A percentile compares a stretch with the other conserved stretches of the same genome.
Evolutionary conservation across 495 filamentous ascomycete genomes (phyloP).

Genomic region (Evansstolkia leycettana): DNA sequence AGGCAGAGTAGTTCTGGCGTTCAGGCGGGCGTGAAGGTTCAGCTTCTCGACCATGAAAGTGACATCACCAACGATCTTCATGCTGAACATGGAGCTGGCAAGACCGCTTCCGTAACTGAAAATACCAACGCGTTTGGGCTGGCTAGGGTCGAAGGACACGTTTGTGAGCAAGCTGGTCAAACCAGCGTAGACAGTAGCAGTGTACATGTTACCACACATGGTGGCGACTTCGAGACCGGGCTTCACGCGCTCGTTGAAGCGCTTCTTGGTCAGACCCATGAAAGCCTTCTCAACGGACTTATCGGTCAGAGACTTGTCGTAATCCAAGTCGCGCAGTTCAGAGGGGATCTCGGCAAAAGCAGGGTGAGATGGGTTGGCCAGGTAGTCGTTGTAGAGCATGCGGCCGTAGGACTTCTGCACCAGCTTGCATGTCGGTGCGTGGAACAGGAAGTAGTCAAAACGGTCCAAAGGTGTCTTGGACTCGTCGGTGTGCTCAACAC

Average conservation of each 20-base stretch:
- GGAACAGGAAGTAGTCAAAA: slow-evolving; percentile 94
- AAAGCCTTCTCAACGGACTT: slow-evolving; percentile 96
- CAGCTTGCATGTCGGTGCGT: slow-evolving; percentile 95
- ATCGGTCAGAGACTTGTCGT: slow-evolving; percentile 75
- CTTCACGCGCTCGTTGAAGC: slow-evolving; percentile 76
- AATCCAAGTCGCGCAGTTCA: slow-evolving; percentile 75
- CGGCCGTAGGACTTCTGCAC: slow-evolving; percentile 92
- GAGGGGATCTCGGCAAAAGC: slow-evolving; percentile 78
- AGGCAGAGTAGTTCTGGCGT: slow-evolving; percentile 54
- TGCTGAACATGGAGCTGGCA: slow-evolving; percentile 78
- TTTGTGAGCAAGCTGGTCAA: slow-evolving; percentile 67
- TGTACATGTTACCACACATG: slow-evolving; percentile 99
- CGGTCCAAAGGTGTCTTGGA: slow-evolving; percentile 67
- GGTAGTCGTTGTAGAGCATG: slow-evolving; percentile 93
- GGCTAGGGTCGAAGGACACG: slow-evolving; percentile 52
- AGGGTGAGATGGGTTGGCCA: slow-evolving; percentile 59
- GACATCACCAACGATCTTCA: slow-evolving; percentile 70
- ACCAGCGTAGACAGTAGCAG: slow-evolving; percentile 82
- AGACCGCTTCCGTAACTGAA: slow-evolving; percentile 96
- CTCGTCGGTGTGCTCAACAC: slow-evolving; percentile 32
- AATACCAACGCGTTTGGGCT: slow-evolving; percentile 78
- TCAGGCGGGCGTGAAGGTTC: slow-evolving; percentile 66
- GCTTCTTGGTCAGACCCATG: slow-evolving; percentile 92
- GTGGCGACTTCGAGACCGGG: slow-evolving; percentile 80
- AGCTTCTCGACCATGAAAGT: slow-evolving; percentile 65